Conservation (phyloP, 2,329 filamentous ascomycete genomes). For the Sporothrix inflata region DNA sequence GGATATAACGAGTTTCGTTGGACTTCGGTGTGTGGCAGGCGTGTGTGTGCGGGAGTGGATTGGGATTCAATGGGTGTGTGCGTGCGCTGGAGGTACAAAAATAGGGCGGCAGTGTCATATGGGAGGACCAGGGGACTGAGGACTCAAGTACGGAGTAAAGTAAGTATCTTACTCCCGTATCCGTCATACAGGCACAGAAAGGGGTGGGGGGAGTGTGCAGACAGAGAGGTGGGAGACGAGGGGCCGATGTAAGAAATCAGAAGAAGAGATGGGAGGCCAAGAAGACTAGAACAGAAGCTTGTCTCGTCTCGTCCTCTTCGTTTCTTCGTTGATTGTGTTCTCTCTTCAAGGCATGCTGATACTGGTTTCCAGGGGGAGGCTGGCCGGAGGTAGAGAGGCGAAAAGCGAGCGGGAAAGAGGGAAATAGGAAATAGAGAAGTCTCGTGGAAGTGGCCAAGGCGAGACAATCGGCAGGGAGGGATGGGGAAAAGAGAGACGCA, state of each 20-base stretch:
- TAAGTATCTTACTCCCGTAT: not conserved
- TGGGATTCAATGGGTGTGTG: conserved; percentile 15
- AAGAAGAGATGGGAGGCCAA: not conserved
- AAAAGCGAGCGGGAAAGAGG: not conserved
- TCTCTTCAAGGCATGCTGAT: conserved; percentile 9
- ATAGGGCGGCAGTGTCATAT: conserved; percentile 18
- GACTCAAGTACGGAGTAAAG: not conserved
- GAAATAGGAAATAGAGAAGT: not conserved
- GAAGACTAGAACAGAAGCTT: not conserved
- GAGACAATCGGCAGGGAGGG: conserved; percentile 21
- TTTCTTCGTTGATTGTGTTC: not conserved
- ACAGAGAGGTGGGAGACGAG: conserved; percentile 12
- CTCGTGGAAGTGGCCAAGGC: not conserved
- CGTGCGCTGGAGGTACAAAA: conserved; percentile 10
- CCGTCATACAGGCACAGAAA: not conserved
- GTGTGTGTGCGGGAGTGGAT: not conserved
- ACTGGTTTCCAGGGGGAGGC: conserved; percentile 5
- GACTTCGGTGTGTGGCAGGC: conserved; percentile 25
- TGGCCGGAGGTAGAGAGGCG: not conserved
- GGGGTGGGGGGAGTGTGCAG: not conserved
- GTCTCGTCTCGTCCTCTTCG: not conserved
- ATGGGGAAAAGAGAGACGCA: not conserved
- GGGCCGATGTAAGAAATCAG: not conserved
- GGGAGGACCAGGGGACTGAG: conserved; percentile 7
- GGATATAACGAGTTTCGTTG: conserved; percentile 26